Conservation (phyloP, 2,329 filamentous ascomycete genomes). For the Xylaria sp. region DNA sequence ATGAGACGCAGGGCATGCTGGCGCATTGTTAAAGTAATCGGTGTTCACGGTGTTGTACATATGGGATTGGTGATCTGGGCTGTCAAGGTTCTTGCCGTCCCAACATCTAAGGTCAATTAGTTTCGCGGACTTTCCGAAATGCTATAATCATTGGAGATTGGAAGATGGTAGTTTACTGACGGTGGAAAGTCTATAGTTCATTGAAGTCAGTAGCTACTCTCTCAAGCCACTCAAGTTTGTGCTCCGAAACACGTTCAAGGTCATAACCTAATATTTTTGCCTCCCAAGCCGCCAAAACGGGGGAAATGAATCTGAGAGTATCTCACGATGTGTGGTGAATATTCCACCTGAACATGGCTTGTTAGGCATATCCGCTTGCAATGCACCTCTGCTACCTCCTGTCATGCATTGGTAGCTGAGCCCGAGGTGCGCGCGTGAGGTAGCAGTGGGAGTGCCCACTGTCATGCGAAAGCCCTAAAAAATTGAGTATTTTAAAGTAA, state of each 20-base stretch:
- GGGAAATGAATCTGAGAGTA: no score
- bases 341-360: conserved; percentile 54
- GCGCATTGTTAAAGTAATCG: conserved; percentile 41
- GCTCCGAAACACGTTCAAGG: no score
- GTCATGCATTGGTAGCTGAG: conserved; percentile 56
- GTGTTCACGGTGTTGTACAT: conserved; percentile 46
- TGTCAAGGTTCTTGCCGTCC: conserved; percentile 43
- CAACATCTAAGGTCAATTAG: conserved; percentile 38
- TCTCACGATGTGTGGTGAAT: conserved; percentile 51
- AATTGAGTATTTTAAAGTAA: neutral
- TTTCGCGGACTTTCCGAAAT: neutral
- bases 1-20: conserved; percentile 46
- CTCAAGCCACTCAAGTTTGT: no score
- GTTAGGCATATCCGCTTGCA: conserved; percentile 53
- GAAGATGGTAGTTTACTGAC: conserved; percentile 34
- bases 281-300: no score
- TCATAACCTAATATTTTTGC: no score
- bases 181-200: conserved; percentile 48
- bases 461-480: conserved; percentile 57
- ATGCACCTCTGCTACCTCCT: conserved; percentile 51
- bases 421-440: conserved; percentile 46
- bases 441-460: conserved; percentile 50
- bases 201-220: no score
- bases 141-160: neutral
- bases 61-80: conserved; percentile 41